Base-by-base conservation (phyloP, 805 yeast genomes). In the Kuraishia piskuri region DNA sequence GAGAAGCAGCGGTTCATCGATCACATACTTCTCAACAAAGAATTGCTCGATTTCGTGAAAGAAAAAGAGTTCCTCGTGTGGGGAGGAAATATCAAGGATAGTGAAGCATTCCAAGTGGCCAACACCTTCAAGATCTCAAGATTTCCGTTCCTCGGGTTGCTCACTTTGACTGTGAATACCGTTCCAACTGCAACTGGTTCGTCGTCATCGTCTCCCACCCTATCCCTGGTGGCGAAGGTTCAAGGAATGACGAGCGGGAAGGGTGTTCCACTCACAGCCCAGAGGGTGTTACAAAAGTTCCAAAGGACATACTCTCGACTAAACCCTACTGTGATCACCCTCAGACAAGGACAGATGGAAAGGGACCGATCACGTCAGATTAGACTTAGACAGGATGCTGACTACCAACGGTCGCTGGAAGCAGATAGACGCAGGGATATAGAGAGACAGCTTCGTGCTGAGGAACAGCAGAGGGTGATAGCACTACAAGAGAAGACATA, bases 61-160 rank as follows among this genome's bases (percentile, higher is more conserved):
- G 76, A 78, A 21, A 77, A 75, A 49, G 77, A 87, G 48, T 64
- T 84, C 1, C 58, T 88, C 2, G 68, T 88, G 1, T 92, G 98
- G 98, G 96, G 91, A 46, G 96, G 97, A 8, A 85, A 88, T 63
- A 79, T 86, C 22, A 77, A 79, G n/a, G 82, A 83, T 54, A 81
- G 90, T 21, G 98, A 92, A 66, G 88, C 92, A 1, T 83, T 80
- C 62, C 96, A 89, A 60, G 83, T 90, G 17, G 86, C 96, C 0
- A 84, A 86, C 62, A 82, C 85, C 44, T 76, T 91, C 55, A 78
- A 80, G 54, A 84, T 85, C 46, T 77, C 89, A 21, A 78, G 80
- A 58, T 83, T 84, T 61, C 99, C 99, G n/a, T 86, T 88, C 63
- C 66, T 88, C 36, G 96, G 92, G 0, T 69, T 91, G 12, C 66